Percentiles rank a stretch among this genome's conserved stretches.
These are phyloP conservation scores for Kitagawia praeruptora DNA, from an alignment of 129 eudicot species.

Conservation along the genomic window DNA sequence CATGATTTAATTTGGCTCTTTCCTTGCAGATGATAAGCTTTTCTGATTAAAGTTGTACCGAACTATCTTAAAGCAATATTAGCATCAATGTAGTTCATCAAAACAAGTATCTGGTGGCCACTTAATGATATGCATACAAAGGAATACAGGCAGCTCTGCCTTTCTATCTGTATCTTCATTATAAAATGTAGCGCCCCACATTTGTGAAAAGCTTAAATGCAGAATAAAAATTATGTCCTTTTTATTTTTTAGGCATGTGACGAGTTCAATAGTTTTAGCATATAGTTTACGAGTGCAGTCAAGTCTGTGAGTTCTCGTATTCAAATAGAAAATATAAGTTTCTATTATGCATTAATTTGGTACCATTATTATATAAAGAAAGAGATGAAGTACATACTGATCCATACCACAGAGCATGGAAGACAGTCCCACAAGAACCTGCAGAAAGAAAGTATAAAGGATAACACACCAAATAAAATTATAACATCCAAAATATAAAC, in stretches of 20 bases:
- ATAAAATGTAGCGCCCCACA: background rate
- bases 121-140: background rate
- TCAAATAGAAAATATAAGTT: background rate
- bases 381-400: constrained; percentile 74
- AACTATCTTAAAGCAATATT: background rate
- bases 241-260: background rate
- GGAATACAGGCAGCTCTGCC: background rate
- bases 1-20: background rate
- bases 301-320: background rate
- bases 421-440: constrained; percentile 99
- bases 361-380: constrained; percentile 11
- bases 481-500: background rate
- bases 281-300: background rate
- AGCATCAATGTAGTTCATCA: background rate
- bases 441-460: constrained; percentile 18
- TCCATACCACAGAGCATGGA: constrained; percentile 97
- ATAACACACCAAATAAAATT: background rate
- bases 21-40: background rate
- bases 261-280: background rate
- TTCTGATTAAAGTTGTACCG: background rate
- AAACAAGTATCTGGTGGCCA: background rate
- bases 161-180: background rate
- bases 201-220: background rate
- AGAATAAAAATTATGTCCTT: background rate
- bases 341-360: constrained; percentile 2